Percentiles rank a stretch among this genome's conserved stretches.
These are phyloP conservation scores for Colletotrichum gigasporum DNA, from an alignment of 2,329 filamentous ascomycete genomes.

Conservation along the genomic window DNA sequence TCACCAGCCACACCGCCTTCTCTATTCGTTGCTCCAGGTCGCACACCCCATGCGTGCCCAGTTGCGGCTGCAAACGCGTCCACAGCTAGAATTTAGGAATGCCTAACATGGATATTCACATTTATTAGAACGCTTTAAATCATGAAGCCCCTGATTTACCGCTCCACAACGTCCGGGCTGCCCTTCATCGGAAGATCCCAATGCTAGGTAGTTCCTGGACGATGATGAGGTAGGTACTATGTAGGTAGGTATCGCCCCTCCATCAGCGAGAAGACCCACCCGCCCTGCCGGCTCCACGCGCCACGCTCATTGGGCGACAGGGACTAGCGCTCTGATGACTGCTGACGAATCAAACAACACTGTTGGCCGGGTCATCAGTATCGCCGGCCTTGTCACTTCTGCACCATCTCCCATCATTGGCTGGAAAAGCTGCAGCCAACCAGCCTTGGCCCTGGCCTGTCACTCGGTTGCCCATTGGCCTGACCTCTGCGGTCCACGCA, in stretches of 20 bases:
- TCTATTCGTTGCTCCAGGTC: no score
- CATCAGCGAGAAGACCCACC: not conserved
- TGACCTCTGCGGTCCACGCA: conserved; percentile 7
- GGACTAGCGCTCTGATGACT: not conserved
- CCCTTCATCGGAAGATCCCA: no score
- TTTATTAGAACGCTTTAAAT: no score
- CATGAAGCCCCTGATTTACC: no score
- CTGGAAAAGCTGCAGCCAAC: not conserved
- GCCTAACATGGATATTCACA: no score
- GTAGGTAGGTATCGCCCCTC: conserved; percentile 2
- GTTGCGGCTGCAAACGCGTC: no score
- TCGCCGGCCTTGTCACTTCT: not conserved
- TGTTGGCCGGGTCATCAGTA: conserved; percentile 6
- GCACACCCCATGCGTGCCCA: no score
- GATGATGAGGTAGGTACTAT: not conserved
- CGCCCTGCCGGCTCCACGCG: not conserved
- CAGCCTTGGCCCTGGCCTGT: conserved; percentile 5
- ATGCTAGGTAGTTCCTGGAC: not conserved
- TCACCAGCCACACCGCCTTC: no score
- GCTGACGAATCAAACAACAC: conserved; percentile 19
- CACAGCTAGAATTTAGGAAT: no score
- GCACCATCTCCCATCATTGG: not conserved
- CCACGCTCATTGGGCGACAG: conserved; percentile 2
- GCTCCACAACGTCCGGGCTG: no score
- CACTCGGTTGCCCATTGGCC: conserved; percentile 6